phyloP scores from a whole-genome alignment of 2,329 filamentous ascomycete species.

The Claviceps spartinae region DNA sequence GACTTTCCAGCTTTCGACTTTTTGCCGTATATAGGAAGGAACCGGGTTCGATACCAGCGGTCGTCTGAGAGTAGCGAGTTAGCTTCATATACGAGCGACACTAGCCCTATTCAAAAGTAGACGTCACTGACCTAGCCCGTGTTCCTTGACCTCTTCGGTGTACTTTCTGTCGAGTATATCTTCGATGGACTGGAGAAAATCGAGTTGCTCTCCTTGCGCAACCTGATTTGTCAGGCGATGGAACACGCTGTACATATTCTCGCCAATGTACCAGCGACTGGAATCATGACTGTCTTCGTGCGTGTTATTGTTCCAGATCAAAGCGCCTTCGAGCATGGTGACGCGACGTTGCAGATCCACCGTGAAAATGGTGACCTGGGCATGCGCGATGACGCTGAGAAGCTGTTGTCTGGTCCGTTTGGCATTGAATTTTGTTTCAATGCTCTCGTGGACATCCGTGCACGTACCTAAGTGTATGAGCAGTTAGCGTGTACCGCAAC shows the following conservation, averaged over 20 bases:
- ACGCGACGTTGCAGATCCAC: conserved; percentile 49
- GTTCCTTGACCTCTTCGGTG: conserved; percentile 50
- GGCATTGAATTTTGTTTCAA: conserved; percentile 52
- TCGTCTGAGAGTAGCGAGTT: conserved; percentile 25
- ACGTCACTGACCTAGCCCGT: conserved; percentile 33
- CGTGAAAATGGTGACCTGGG: conserved; percentile 63
- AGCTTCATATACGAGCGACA: neutral
- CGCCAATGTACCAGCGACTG: conserved; percentile 40
- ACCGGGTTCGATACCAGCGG: conserved; percentile 57
- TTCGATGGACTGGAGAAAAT: conserved; percentile 46
- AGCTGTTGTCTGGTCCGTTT: conserved; percentile 57
- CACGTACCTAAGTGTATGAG: conserved; percentile 40
- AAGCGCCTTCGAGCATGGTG: conserved; percentile 56
- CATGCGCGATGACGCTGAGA: conserved; percentile 58
- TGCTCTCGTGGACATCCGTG: conserved; percentile 65
- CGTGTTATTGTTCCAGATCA: conserved; percentile 40
- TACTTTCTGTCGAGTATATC: conserved; percentile 48
- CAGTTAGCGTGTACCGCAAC: neutral
- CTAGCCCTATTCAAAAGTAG: neutral
- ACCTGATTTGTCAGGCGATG: conserved; percentile 31
- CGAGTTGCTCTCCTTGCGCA: conserved; percentile 28
- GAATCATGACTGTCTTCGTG: conserved; percentile 25
- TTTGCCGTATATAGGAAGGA: conserved; percentile 51
- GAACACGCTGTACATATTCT: conserved; percentile 53
- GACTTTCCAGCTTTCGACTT: conserved; percentile 37